Conservation (phyloP, 495 filamentous ascomycete genomes). For the Xylaria scruposa region DNA sequence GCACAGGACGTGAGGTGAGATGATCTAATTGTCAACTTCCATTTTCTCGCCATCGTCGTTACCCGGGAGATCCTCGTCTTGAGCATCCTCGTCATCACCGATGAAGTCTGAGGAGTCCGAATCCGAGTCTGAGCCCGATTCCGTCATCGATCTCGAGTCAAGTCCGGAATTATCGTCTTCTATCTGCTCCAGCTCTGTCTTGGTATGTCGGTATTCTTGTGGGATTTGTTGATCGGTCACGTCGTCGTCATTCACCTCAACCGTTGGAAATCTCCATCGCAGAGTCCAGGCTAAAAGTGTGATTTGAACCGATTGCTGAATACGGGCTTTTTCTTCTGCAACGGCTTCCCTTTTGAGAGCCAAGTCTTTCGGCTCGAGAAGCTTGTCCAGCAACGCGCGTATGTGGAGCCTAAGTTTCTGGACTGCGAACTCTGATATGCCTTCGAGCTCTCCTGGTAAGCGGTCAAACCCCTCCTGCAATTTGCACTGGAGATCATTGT, state of each 20-base stretch:
- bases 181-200: background rate
- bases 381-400: constrained; percentile 12
- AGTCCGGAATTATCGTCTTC: background rate
- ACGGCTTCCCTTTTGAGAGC: background rate
- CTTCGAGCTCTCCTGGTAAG: background rate
- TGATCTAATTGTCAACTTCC: background rate
- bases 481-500: background rate
- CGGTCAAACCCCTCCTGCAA: background rate
- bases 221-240: background rate
- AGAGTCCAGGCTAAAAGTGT: background rate
- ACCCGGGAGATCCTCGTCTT: background rate
- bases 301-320: background rate
- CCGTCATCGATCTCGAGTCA: background rate
- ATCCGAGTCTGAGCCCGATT: background rate
- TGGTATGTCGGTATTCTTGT: background rate
- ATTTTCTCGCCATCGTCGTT: background rate
- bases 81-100: background rate
- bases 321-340: background rate
- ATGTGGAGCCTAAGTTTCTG: constrained; percentile 8
- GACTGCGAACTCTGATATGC: background rate
- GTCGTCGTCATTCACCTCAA: too few species aligned
- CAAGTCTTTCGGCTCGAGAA: constrained; percentile 3
- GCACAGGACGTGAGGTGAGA: background rate
- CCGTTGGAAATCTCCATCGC: background rate
- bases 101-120: background rate